Evolutionary conservation across 2,329 filamentous ascomycete species (phyloP).

Genomic region (Arthrobotrys sinensis): DNA sequence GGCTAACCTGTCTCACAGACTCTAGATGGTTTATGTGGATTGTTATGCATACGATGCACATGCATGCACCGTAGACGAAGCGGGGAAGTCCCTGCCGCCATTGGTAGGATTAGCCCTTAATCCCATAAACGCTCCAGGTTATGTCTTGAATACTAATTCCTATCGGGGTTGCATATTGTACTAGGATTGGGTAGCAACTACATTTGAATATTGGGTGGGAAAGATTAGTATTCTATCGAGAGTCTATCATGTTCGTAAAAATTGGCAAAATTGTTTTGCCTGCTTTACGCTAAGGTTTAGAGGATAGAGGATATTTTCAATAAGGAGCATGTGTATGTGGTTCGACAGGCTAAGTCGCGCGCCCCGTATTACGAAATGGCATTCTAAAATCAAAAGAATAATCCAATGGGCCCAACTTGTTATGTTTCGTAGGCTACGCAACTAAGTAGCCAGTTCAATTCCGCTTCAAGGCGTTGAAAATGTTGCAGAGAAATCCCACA

Average conservation of each 20-base stretch:
- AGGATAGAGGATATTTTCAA: neutral
- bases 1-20: conserved; percentile 11
- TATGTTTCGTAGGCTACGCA: neutral
- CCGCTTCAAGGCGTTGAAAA: neutral
- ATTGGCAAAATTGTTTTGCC: too few species aligned
- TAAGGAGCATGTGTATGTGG: neutral
- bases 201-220: neutral
- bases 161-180: neutral
- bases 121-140: neutral
- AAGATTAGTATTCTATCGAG: too few species aligned
- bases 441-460: neutral
- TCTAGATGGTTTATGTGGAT: conserved; percentile 16
- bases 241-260: too few species aligned
- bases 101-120: conserved; percentile 14
- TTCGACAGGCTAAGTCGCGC: neutral
- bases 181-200: neutral
- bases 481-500: conserved; percentile 15
- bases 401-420: neutral
- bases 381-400: neutral
- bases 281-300: too few species aligned
- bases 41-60: conserved; percentile 30
- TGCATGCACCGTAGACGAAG: neutral
- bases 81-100: conserved; percentile 30
- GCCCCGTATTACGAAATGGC: neutral
- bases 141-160: neutral